phyloP scores from a whole-genome alignment of 2,329 filamentous ascomycete genomes.

The Apiospora koreana region DNA sequence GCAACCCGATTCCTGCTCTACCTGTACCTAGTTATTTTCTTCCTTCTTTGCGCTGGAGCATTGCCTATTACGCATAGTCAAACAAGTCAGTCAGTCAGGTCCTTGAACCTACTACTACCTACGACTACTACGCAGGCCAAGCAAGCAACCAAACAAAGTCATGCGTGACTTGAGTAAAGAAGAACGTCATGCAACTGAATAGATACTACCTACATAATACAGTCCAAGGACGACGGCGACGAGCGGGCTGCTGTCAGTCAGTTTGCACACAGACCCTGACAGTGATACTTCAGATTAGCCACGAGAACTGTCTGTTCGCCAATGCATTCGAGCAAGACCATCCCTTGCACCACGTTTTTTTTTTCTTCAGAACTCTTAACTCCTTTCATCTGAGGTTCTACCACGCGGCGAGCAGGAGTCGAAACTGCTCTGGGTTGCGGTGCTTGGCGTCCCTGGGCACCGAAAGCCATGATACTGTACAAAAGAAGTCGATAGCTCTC shows the following conservation, averaged over 20 bases:
- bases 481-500: too few species aligned
- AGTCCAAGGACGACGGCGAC: neutral
- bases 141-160: neutral
- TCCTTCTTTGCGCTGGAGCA: neutral
- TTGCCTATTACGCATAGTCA: neutral
- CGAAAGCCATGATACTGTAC: neutral
- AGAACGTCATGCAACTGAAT: neutral
- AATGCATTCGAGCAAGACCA: neutral
- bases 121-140: neutral
- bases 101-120: neutral
- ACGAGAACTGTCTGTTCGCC: conserved; percentile 8
- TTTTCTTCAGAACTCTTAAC: neutral
- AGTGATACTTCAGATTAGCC: conserved; percentile 2
- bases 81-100: too few species aligned
- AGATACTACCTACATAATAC: neutral
- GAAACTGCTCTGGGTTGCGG: neutral
- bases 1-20: neutral
- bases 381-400: neutral
- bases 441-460: neutral
- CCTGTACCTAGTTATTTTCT: neutral
- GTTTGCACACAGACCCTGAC: neutral
- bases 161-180: neutral
- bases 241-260: conserved; percentile 1
- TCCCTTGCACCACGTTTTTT: conserved; percentile 2
- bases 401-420: neutral